Conservation (phyloP, 2,329 filamentous ascomycete species). For the Rhinocladiella mackenziei region DNA sequence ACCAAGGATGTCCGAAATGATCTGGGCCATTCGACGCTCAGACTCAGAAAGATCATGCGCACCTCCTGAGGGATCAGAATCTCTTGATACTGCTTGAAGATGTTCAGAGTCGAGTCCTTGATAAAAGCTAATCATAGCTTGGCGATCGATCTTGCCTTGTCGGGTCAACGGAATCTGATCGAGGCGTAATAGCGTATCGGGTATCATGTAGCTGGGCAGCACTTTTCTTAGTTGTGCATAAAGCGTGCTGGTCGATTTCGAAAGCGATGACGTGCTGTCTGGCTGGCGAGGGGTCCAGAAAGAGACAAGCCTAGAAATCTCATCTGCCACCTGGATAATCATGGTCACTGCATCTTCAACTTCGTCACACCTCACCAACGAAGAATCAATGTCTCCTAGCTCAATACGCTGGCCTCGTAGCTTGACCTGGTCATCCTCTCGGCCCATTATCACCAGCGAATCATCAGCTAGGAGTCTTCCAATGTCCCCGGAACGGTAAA, state of each 20-base stretch:
- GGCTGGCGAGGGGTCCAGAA: constrained; percentile 57
- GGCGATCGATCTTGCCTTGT: constrained; percentile 70
- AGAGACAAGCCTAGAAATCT: constrained; percentile 56
- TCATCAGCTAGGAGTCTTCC: constrained; percentile 75
- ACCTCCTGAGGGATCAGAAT: constrained; percentile 2
- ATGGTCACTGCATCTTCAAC: constrained; percentile 64
- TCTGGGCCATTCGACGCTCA: constrained; percentile 55
- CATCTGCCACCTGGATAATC: constrained; percentile 45
- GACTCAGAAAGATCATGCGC: constrained; percentile 33
- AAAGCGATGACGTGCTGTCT: constrained; percentile 3
- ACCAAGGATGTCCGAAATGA: constrained; percentile 51
- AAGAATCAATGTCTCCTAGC: constrained; percentile 67
- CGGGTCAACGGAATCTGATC: constrained; percentile 65
- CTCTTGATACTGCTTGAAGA: constrained; percentile 37
- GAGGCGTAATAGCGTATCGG: constrained; percentile 68
- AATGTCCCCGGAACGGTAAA: constrained; percentile 80
- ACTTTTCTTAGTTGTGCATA: constrained; percentile 52
- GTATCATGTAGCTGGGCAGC: constrained; percentile 75
- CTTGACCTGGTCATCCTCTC: constrained; percentile 77
- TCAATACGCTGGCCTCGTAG: constrained; percentile 77
- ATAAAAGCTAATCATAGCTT: constrained; percentile 50
- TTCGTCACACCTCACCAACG: constrained; percentile 50
- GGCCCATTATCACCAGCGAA: constrained; percentile 67
- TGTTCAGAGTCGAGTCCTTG: constrained; percentile 42
- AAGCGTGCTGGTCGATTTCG: constrained; percentile 38